Conservation (phyloP, 176 grass and related monocot genomes). For the Zea mays region DNA sequence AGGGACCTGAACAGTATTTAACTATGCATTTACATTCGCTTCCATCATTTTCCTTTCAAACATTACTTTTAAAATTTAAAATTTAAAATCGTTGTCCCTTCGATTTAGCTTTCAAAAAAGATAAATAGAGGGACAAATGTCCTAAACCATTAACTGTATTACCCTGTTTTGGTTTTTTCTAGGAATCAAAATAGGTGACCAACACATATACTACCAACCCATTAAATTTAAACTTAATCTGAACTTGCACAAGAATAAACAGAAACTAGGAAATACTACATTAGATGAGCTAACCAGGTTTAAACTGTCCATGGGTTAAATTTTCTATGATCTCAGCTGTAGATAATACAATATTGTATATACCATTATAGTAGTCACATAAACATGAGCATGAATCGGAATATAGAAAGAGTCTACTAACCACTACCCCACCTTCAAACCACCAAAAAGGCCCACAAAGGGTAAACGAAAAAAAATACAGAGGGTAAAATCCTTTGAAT, state of each 20-base stretch:
- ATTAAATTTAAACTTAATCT: too few relatives aligned
- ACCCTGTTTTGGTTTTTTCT: too few relatives aligned
- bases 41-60: too few relatives aligned
- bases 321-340: conserved; percentile 18
- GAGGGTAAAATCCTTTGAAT: conserved; percentile 42
- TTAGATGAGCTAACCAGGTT: neutral
- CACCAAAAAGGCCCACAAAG: conserved; percentile 34
- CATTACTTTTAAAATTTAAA: too few relatives aligned
- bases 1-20: too few relatives aligned
- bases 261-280: neutral
- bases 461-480: conserved; percentile 19
- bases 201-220: too few relatives aligned
- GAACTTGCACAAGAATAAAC: too few relatives aligned
- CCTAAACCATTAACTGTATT: too few relatives aligned
- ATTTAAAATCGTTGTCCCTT: too few relatives aligned
- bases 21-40: too few relatives aligned
- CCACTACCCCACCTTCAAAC: conserved; percentile 18
- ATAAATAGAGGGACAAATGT: too few relatives aligned
- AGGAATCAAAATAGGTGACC: neutral
- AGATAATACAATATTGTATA: conserved; percentile 15
- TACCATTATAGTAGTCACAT: conserved; percentile 36
- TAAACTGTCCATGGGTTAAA: neutral
- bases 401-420: conserved; percentile 39
- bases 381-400: conserved; percentile 42
- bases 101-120: too few relatives aligned